phyloP scores from a whole-genome alignment of 108 stramenopile species.

The Conticribra weissflogii region DNA sequence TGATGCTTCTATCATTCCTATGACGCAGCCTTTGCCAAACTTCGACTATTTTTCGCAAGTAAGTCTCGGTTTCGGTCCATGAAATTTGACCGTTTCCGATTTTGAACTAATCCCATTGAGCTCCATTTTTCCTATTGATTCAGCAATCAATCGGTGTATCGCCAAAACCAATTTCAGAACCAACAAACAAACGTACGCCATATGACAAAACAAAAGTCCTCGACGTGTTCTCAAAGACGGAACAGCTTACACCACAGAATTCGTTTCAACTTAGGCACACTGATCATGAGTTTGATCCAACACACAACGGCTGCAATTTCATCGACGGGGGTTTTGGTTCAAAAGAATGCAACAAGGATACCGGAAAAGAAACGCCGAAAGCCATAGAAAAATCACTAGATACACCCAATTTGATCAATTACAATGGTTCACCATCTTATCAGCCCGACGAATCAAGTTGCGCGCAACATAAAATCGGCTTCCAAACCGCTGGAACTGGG shows the following conservation, averaged over 20 bases:
- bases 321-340: too few species aligned
- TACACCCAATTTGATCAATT: neutral
- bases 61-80: neutral
- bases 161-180: neutral
- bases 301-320: too few species aligned
- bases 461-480: conserved; percentile 4
- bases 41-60: conserved; percentile 42
- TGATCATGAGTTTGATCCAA: neutral
- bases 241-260: neutral
- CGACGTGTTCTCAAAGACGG: too few species aligned
- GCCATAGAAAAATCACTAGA: too few species aligned
- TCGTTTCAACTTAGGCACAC: neutral
- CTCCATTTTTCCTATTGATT: neutral
- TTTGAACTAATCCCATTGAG: neutral
- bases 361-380: too few species aligned
- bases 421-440: neutral
- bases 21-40: conserved; percentile 25
- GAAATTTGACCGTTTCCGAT: neutral
- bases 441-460: neutral
- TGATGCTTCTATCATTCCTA: conserved; percentile 12
- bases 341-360: too few species aligned
- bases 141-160: neutral
- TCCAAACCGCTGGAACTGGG: conserved; percentile 53
- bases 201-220: neutral
- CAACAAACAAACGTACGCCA: neutral